Percentiles rank a stretch among this genome's conserved stretches.
Evolutionary conservation across 495 filamentous ascomycete species (phyloP).

Genomic region (Penicillium argentinense): DNA sequence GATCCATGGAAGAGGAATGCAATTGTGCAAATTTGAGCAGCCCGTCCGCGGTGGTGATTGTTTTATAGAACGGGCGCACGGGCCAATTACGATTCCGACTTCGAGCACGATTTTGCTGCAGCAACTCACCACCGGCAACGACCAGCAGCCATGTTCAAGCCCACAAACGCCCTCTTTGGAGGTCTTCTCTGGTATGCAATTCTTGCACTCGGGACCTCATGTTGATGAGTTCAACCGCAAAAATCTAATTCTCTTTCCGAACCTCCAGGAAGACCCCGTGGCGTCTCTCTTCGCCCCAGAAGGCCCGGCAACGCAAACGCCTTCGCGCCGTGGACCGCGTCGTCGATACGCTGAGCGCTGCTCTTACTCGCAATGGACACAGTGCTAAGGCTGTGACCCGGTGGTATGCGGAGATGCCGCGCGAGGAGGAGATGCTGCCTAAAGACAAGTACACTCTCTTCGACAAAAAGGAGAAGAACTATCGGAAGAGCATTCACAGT

Average conservation of each 20-base stretch:
- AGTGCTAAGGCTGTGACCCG: constrained; percentile 70
- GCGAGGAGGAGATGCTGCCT: constrained; percentile 92
- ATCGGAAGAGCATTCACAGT: constrained; percentile 97
- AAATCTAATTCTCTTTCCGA: constrained; percentile 4
- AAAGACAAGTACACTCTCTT: constrained; percentile 98
- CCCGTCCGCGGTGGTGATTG: too few species aligned
- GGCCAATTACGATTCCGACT: constrained; percentile 29
- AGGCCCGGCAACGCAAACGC: constrained; percentile 83
- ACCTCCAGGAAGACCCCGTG: constrained; percentile 89
- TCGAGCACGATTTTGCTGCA: constrained; percentile 30
- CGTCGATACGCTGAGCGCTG: constrained; percentile 71
- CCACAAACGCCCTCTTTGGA: constrained; percentile 70
- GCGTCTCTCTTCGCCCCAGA: constrained; percentile 88
- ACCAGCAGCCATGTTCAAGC: constrained; percentile 59
- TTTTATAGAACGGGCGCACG: constrained; percentile 20
- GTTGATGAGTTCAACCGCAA: neutral
- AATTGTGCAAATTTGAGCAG: too few species aligned
- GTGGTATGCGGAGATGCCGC: constrained; percentile 96
- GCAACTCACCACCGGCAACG: constrained; percentile 11
- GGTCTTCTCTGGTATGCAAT: constrained; percentile 77
- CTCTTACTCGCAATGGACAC: constrained; percentile 69
- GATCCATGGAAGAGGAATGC: too few species aligned
- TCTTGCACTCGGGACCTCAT: too few species aligned
- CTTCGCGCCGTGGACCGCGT: constrained; percentile 82
- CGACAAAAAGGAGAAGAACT: constrained; percentile 91